Conservation (phyloP, 495 filamentous ascomycete genomes). For the Cercophora newfieldiana region DNA sequence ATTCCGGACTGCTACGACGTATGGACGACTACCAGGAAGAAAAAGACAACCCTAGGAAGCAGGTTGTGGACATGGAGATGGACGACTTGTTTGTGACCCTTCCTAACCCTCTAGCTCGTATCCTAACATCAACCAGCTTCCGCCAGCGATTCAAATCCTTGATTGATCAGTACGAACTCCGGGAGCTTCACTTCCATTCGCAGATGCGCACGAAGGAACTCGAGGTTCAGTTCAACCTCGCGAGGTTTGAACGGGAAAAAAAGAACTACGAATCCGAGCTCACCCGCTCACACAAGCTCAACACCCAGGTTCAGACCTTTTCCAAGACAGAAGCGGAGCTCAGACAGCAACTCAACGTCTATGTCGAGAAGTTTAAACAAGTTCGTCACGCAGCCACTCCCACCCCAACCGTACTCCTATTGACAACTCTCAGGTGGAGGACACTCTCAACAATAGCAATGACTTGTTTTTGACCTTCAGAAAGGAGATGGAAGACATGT, state of each 20-base stretch:
- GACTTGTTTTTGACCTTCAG: conserved; percentile 97
- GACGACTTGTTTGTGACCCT: conserved; percentile 73
- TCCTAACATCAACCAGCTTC: conserved; percentile 56
- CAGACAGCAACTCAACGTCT: conserved; percentile 93
- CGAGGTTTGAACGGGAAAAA: conserved; percentile 82
- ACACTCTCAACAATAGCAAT: conserved; percentile 98
- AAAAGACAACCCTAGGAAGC: conserved; percentile 72
- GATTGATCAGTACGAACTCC: conserved; percentile 91
- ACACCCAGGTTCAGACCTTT: conserved; percentile 90
- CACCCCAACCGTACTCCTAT: not conserved
- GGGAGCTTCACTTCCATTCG: conserved; percentile 87
- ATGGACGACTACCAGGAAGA: conserved; percentile 79
- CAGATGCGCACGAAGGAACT: conserved; percentile 90
- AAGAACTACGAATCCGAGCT: conserved; percentile 81
- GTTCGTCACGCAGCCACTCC: conserved; percentile 55
- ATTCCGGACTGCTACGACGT: conserved; percentile 69
- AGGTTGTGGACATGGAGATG: conserved; percentile 74
- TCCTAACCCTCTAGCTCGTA: not conserved
- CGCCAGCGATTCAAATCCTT: conserved; percentile 88
- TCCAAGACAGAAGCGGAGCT: conserved; percentile 94
- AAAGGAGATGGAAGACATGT: conserved; percentile 99
- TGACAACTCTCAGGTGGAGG: conserved; percentile 73
- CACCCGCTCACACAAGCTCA: conserved; percentile 75
- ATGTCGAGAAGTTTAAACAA: conserved; percentile 99
- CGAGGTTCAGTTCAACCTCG: conserved; percentile 89